Base-by-base conservation (phyloP, 495 filamentous ascomycete genomes). In the Thermothielavioides terrestris region DNA sequence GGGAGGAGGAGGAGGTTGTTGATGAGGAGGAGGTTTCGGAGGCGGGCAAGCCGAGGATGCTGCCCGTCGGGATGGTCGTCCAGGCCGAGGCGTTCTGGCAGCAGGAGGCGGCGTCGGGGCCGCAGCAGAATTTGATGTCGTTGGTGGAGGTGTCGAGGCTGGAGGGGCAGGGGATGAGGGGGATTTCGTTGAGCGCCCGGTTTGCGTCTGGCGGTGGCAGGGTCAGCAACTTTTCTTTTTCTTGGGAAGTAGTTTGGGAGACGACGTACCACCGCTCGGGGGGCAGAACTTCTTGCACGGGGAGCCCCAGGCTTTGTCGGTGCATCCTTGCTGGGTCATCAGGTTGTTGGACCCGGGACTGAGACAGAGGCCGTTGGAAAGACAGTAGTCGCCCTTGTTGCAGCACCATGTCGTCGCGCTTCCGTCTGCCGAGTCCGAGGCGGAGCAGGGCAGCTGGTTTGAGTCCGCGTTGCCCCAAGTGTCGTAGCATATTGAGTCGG, bases 241-340 rank as follows among this genome's bases (percentile, higher is more conserved):
- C 12, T 12, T 15, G 20, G 17, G 26, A 10, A 10, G 25, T 6
- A n/a, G 26, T 15, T 9, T 12, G 3, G 25, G 14, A 28, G 15
- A 12, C n/a, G 15, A 38, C 20, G 21, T 47, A 53, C 57, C 9
- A 6, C n/a, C 38, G 8, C 35, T 25, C 3, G 31, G 22, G 2
- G 27, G 22, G 25, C 57, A 59, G 23, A 35, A 39, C 42, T 41
- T 46, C 1, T 30, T 59, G 50, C 57, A 59, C 15, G 52, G 31
- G 2, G 14, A 37, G 28, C 42, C 46, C 53, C 53, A 56, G 28
- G 39, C 22, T 22, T 53, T 50, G 46, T 59, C 53, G 26, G 57
- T 59, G 50, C 57, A 59, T 10, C 57, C 57, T 42, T 59, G 57
- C 38, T 59, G 57, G 7, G 56, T 59, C 57, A 59, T 59, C 41